Percentiles rank a stretch among this genome's conserved stretches.
Evolutionary conservation across 768 basidiomycete species (phyloP).

Genomic region (Podaxis pistillaris): DNA sequence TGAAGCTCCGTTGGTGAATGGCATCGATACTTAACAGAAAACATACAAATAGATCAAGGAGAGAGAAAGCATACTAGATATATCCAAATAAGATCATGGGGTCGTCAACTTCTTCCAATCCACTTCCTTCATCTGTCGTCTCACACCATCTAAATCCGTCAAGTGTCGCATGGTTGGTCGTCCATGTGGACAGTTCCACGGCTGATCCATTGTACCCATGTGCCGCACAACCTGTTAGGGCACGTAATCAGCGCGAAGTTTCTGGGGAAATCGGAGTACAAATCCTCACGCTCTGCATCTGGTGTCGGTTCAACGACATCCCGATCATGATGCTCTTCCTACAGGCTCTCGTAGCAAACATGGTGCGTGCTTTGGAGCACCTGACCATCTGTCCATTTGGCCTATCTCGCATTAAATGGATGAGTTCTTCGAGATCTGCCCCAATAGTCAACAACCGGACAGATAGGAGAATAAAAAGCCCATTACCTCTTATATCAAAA

Average conservation of each 20-base stretch:
- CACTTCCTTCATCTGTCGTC: constrained; percentile 1
- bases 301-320: constrained; percentile 68
- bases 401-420: constrained; percentile 79
- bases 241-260: constrained; percentile 1
- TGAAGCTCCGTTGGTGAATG: background rate
- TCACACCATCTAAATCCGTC: constrained; percentile 41
- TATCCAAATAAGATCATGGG: constrained; percentile 4
- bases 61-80: background rate
- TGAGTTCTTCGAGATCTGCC: constrained; percentile 88
- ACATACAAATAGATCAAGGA: background rate
- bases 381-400: constrained; percentile 83
- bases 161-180: constrained; percentile 82
- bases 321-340: constrained; percentile 97
- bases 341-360: constrained; percentile 98
- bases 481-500: constrained; percentile 82
- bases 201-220: constrained; percentile 84
- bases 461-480: background rate
- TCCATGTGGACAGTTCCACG: constrained; percentile 89
- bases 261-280: background rate
- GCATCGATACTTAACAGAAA: background rate
- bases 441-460: constrained; percentile 4
- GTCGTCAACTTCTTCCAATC: constrained; percentile 8
- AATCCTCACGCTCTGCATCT: constrained; percentile 71
- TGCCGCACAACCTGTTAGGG: constrained; percentile 62
- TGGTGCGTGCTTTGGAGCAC: constrained; percentile 87